A percentile compares a stretch with the other conserved stretches of the same genome.
Conservation (phyloP, 257 asterid genomes). For the Apocynum venetum region DNA sequence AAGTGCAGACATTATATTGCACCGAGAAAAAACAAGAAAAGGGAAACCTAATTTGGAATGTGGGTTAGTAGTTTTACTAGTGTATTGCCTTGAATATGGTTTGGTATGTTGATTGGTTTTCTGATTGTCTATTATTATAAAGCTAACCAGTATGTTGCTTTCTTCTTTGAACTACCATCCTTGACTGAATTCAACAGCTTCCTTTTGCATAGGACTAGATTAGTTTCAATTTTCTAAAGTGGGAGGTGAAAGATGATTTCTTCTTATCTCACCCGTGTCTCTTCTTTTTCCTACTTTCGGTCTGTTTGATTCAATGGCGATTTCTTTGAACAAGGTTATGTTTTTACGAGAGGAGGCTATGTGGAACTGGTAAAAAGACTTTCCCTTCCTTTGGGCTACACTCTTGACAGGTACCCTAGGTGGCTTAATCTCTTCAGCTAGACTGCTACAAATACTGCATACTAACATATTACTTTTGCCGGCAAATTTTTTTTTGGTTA, state of each 20-base stretch:
- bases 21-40: no score
- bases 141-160: background rate
- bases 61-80: background rate
- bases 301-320: background rate
- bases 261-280: background rate
- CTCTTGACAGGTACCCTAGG: slow-evolving; percentile 77
- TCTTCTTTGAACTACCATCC: background rate
- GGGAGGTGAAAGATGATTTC: background rate
- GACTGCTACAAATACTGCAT: background rate
- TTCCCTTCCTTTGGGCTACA: slow-evolving; percentile 79
- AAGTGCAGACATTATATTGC: no score
- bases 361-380: slow-evolving; percentile 70
- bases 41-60: background rate
- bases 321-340: slow-evolving; percentile 55
- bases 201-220: background rate
- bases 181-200: background rate
- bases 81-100: background rate
- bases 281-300: background rate
- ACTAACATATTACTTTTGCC: background rate
- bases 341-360: slow-evolving; percentile 88
- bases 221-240: background rate
- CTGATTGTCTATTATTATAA: background rate
- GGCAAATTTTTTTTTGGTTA: background rate
- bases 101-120: background rate
- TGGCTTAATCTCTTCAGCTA: background rate